These are phyloP conservation scores for Berberis thunbergii DNA, from an alignment of 164 flowering plant genomes.

Conservation along the genomic window DNA sequence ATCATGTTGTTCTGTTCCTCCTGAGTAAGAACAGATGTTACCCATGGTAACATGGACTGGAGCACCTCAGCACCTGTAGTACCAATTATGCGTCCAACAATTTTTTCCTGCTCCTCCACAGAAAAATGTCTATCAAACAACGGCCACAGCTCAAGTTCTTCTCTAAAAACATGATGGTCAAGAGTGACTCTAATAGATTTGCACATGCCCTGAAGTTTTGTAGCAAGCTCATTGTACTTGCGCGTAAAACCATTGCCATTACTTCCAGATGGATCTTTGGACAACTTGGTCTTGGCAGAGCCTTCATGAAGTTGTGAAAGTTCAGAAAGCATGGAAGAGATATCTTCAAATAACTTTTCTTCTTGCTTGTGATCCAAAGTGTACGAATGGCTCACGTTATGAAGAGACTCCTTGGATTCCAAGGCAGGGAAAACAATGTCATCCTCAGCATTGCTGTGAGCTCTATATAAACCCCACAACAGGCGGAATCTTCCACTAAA, in stretches of 20 bases:
- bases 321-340: slow-evolving; percentile 65
- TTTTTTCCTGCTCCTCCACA: slow-evolving; percentile 90
- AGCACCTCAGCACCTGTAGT: slow-evolving; percentile 96
- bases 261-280: slow-evolving; percentile 15
- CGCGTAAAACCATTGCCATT: slow-evolving; percentile 17
- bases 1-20: slow-evolving; percentile 95
- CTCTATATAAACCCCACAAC: slow-evolving; percentile 84
- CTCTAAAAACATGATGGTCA: slow-evolving; percentile 79
- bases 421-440: slow-evolving; percentile 94
- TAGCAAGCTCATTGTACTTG: slow-evolving; percentile 61
- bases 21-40: slow-evolving; percentile 77
- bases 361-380: slow-evolving; percentile 93
- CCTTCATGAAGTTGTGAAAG: slow-evolving; percentile 51
- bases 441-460: slow-evolving; percentile 97
- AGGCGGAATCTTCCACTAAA: slow-evolving; percentile 86
- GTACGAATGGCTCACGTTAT: slow-evolving; percentile 93
- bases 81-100: slow-evolving; percentile 92
- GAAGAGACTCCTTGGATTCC: slow-evolving; percentile 86
- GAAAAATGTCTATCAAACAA: slow-evolving; percentile 80
- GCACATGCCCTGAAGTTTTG: slow-evolving; percentile 93
- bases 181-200: slow-evolving; percentile 80
- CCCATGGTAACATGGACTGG: slow-evolving; percentile 97
- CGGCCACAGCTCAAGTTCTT: slow-evolving; percentile 96
- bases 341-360: slow-evolving; percentile 74
- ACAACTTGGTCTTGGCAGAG: slow-evolving; percentile 14